Evolutionary conservation across 192 early-diverging fungal genomes (phyloP).

Genomic region (Rhizophagus prolifer): DNA sequence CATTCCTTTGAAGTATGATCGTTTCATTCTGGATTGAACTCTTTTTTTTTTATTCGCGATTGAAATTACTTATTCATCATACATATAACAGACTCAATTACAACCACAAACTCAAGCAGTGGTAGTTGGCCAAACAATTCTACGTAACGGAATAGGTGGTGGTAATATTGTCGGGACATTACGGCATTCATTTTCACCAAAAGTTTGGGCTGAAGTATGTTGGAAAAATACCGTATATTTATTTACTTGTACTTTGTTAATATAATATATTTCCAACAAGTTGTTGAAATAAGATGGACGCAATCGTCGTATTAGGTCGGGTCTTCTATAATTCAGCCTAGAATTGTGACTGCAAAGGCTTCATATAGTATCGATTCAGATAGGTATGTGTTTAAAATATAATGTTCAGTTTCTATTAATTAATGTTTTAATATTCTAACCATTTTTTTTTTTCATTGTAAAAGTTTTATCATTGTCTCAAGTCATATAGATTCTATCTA

Average conservation of each 20-base stretch:
- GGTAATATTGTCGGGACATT: conserved; percentile 79
- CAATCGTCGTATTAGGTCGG: conserved; percentile 55
- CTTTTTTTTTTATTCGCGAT: background rate
- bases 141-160: conserved; percentile 67
- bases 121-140: conserved; percentile 61
- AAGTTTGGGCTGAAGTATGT: conserved; percentile 66
- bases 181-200: conserved; percentile 72
- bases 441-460: background rate
- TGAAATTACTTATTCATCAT: conserved; percentile 3
- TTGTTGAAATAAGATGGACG: conserved; percentile 17
- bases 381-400: conserved; percentile 31
- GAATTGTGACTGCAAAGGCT: conserved; percentile 63
- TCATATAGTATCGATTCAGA: conserved; percentile 49
- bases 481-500: conserved; percentile 52
- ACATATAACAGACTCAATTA: conserved; percentile 50
- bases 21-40: background rate
- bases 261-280: conserved; percentile 7
- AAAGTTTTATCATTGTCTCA: conserved; percentile 67
- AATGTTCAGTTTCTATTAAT: background rate
- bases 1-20: conserved; percentile 62
- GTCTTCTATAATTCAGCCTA: conserved; percentile 51
- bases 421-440: background rate
- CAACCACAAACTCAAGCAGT: conserved; percentile 47
- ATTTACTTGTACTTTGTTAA: conserved; percentile 8
- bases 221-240: conserved; percentile 13